Base-by-base conservation (phyloP, 2,329 filamentous ascomycete species). In the Leptographium galeiforme region DNA sequence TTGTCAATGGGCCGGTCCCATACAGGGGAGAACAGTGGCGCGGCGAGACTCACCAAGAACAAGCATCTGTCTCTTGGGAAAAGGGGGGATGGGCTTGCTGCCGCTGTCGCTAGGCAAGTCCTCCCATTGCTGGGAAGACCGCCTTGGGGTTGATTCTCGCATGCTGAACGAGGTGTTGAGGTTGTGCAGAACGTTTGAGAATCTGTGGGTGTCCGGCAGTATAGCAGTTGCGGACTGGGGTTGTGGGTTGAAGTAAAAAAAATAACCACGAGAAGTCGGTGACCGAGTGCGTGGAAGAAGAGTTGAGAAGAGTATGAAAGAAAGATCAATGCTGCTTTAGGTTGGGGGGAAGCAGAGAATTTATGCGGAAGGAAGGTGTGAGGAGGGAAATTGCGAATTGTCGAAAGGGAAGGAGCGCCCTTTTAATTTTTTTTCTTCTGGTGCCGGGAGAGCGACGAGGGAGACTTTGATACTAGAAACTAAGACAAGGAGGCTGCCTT, bases 51-150 rank as follows among this genome's bases (percentile, higher is more conserved):
- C 64, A 69, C 67, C 65, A 53, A 70, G 55, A 40, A 70, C 63
- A 47, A 68, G 57, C 65, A 70, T 65, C 57, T 70, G 67, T 47
- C 61, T 62, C 51, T 43, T 63, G 12, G 67, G 67, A 52, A 69
- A 70, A 8, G 67, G 67, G 16, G 66, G 65, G n/a, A 54, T 48
- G n/a, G 51, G 52, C 47, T 56, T 58, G 14, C 39, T 49, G 3
- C 12, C 18, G 14, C 11, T 33, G 12, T 7, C 32, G 32, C 13
- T 25, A 50, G 46, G 18, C 18, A 30, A 19, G 49, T 16, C 4
- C 50, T 33, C 46, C 41, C 39, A 41, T 3, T 33, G 11, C 7
- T 16, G 41, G 43, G 34, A 38, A 19, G 50, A 25, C 2, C 6
- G 6, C 33, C 50, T 16, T 40, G 43, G 14, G 25, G 2, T 39